Base-by-base conservation (phyloP, 1,284 basidiomycete genomes). In the Leccinum griseonigrum region DNA sequence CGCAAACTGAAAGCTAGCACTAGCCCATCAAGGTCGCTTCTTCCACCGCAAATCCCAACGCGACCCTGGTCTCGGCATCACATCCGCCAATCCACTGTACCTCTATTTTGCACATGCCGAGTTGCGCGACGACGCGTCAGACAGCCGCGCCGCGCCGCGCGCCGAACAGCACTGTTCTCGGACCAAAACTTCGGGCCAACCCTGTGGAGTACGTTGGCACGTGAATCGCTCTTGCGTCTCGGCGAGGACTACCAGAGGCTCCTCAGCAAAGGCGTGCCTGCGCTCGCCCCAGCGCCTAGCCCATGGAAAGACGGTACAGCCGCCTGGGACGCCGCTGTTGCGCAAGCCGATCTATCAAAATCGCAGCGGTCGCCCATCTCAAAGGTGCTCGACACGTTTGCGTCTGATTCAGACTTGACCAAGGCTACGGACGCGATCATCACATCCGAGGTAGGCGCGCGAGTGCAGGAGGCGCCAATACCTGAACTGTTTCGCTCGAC, bases 141-240 rank as follows among this genome's bases (percentile, higher is more conserved):
- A 81, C 31, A 73, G 78, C 16, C 76, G 77, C 3, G 57, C 78
- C 0, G 79, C 0, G 70, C 75, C 13, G 68, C 79, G 0, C 77
- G 79, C 38, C 80, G 90, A 6, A 78, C 81, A 1, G 80, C 82
- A 0, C 73, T 93, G 1, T 92, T 92, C 68, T 81, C 79, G 1
- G 90, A 92, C 67, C 86, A 90, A 69, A 88, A 87, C 66, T 82
- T 84, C 55, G 81, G 78, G 28, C 87, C 87, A 0, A 85, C 77
- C 59, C 71, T 89, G 4, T 93, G 91, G 90, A 78, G 77, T 32
- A 79, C 79, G 4, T 75, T 91, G 28, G 78, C 80, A 11, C 79
- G 88, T 3, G 83, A 86, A 58, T 80, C 84, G 26, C 78, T 93
- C 3, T 64, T 87, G 5, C 73, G 82, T 9, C 77, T 93, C 1